phyloP scores from a whole-genome alignment of 2,329 filamentous ascomycete species.

The Bipolaris gigantea region DNA sequence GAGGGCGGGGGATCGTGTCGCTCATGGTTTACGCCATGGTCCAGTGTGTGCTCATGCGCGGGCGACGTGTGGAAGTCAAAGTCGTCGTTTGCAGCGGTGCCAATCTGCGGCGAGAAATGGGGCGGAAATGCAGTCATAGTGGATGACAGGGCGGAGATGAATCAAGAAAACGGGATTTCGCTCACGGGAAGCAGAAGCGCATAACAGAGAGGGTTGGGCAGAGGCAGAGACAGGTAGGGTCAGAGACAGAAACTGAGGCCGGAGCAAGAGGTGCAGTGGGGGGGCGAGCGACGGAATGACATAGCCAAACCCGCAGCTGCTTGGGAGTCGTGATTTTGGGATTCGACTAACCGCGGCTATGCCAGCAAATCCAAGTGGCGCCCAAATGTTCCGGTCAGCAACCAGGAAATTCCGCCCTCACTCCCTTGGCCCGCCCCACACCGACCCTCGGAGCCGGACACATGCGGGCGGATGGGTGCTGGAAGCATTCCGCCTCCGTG shows the following conservation, averaged over 20 bases:
- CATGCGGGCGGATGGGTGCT: neutral
- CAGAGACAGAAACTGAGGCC: neutral
- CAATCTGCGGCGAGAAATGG: conserved; percentile 58
- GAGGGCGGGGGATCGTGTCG: conserved; percentile 43
- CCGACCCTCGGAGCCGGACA: neutral
- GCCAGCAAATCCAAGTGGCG: conserved; percentile 6
- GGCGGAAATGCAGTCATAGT: conserved; percentile 58
- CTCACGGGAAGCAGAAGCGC: neutral
- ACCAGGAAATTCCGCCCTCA: conserved; percentile 7
- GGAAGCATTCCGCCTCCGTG: neutral
- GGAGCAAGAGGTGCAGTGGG: conserved; percentile 5
- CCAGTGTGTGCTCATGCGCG: conserved; percentile 24
- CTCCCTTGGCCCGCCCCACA: neutral
- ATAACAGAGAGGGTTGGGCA: neutral
- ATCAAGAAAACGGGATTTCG: neutral
- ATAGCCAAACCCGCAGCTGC: conserved; percentile 18
- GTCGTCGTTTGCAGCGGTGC: conserved; percentile 45
- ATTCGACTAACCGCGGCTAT: conserved; percentile 15
- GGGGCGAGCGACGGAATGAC: conserved; percentile 9
- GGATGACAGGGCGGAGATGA: neutral
- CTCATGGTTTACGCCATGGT: conserved; percentile 5
- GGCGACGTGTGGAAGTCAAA: conserved; percentile 37
- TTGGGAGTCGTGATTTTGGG: conserved; percentile 11
- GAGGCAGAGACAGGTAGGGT: neutral
- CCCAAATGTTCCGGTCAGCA: conserved; percentile 23